Evolutionary conservation across 2,329 filamentous ascomycete species (phyloP).

Genomic region (Aureobasidium sp.): DNA sequence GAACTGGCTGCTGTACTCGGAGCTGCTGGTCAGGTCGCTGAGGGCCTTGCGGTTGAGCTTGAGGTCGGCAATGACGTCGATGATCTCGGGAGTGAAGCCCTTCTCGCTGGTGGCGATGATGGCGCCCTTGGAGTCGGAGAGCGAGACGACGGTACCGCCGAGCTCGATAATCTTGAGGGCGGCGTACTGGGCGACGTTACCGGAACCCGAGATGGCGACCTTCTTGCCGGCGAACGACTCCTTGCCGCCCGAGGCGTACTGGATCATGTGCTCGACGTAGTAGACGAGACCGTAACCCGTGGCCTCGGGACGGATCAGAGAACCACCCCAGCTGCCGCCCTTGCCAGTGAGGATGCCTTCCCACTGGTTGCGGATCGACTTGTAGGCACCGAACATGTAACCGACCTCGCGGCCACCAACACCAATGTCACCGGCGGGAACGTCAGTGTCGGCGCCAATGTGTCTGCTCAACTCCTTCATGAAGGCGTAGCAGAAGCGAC

Average conservation of each 20-base stretch:
- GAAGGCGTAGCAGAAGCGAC: slow-evolving; percentile 91
- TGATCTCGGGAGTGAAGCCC: slow-evolving; percentile 68
- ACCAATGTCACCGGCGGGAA: slow-evolving; percentile 95
- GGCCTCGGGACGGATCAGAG: slow-evolving; percentile 89
- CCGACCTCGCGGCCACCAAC: slow-evolving; percentile 88
- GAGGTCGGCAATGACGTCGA: slow-evolving; percentile 69
- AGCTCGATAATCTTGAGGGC: slow-evolving; percentile 95
- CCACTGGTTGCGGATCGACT: slow-evolving; percentile 78
- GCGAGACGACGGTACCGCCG: slow-evolving; percentile 81
- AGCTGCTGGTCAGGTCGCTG: slow-evolving; percentile 55
- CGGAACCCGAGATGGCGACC: slow-evolving; percentile 91
- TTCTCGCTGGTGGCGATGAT: slow-evolving; percentile 64
- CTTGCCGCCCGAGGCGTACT: slow-evolving; percentile 67
- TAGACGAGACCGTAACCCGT: slow-evolving; percentile 96
- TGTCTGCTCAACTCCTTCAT: slow-evolving; percentile 94
- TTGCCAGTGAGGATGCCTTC: slow-evolving; percentile 96
- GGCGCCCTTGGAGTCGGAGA: slow-evolving; percentile 84
- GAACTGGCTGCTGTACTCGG: slow-evolving; percentile 55
- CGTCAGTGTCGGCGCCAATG: slow-evolving; percentile 92
- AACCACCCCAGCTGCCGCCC: slow-evolving; percentile 86
- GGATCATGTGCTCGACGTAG: slow-evolving; percentile 93
- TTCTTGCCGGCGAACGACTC: slow-evolving; percentile 84
- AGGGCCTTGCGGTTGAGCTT: slow-evolving; percentile 83
- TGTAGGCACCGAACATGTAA: slow-evolving; percentile 91
- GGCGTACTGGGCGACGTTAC: slow-evolving; percentile 96